Conservation (phyloP, 2,329 filamentous ascomycete genomes). For the Phialophora expanda region DNA sequence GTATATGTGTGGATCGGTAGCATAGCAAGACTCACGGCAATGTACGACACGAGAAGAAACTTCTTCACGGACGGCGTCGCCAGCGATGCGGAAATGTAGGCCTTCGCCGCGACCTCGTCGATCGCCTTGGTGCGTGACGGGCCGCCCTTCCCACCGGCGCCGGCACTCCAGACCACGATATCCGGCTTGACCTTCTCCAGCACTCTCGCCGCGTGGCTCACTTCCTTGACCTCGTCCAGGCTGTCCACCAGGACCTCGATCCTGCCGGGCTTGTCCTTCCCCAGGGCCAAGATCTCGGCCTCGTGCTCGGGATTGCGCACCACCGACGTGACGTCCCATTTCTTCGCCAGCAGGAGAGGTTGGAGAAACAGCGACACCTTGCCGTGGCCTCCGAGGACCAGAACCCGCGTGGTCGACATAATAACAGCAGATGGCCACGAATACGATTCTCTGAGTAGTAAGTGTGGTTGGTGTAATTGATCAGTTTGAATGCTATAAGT, state of each 20-base stretch:
- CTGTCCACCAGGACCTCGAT: constrained; percentile 72
- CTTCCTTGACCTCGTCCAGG: constrained; percentile 71
- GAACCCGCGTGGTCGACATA: constrained; percentile 58
- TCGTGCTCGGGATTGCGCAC: constrained; percentile 75
- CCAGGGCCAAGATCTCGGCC: constrained; percentile 66
- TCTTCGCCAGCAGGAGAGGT: constrained; percentile 72
- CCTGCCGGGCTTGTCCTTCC: constrained; percentile 63
- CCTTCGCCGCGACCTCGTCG: constrained; percentile 61
- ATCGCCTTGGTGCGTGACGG: constrained; percentile 57
- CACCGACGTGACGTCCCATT: constrained; percentile 78
- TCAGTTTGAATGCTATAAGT: too few species aligned
- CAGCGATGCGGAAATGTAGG: constrained; percentile 58
- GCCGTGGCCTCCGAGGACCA: constrained; percentile 81
- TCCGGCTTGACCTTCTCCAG: constrained; percentile 55
- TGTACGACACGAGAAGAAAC: constrained; percentile 61
- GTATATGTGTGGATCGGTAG: neutral
- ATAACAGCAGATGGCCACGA: neutral
- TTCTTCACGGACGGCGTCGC: constrained; percentile 55
- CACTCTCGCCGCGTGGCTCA: constrained; percentile 66
- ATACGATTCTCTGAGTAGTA: too few species aligned
- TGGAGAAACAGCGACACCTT: constrained; percentile 77
- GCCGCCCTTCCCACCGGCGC: constrained; percentile 62
- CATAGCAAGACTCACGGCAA: constrained; percentile 42
- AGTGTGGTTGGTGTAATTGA: too few species aligned
- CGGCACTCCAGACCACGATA: constrained; percentile 56